Evolutionary conservation across 139 green algal genomes (phyloP), one percentile per base, ranked within the genome.

Genomic region (Asterochloris erici): DNA sequence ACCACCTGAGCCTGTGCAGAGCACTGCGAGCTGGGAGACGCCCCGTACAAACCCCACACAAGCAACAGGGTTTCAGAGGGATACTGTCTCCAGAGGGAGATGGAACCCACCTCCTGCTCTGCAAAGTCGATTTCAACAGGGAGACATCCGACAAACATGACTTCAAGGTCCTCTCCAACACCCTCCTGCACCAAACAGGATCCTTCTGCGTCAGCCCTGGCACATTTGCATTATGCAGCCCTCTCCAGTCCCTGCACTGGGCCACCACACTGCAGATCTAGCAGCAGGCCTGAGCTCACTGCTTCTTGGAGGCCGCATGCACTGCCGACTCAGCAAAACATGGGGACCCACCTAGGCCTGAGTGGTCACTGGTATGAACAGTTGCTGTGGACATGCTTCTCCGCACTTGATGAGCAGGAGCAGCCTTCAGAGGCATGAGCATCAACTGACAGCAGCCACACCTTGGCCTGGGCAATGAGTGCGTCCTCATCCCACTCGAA

Each of bases 401-500:
- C 66, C 17, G 10, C 66, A 1, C 17, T 19, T 76, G 26, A 76
- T 19, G 24, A 38, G 70, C 70, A 38, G n/a, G 70, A 19, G n/a
- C 23, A 29, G n/a, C 21, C 69, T 9, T 17, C 69, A 12, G 1
- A 9, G 9, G 19, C 61, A 68, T 29, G 19, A 47, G n/a, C 19
- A 82, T 9, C 73, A 10, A 83, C 12, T 47, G 14, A 54, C 17
- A 27, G n/a, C 24, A 85, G 38, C n/a, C 82, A 38, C 68, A 91
- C 91, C 86, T 96, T 96, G 9, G 97, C 97, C 86, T 99, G 96
- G 0, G 89, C 89, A 21, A 98, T 90, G 26, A 99, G 89, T 12
- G 96, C 94, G 84, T 99, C 96, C 78, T 98, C 92, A 85, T 99
- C 95, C 92, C 92, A 96, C 78, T 96, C 93, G 83, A 99, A 99